phyloP scores from a whole-genome alignment of 805 yeast species.

The Candida tallmaniae region DNA sequence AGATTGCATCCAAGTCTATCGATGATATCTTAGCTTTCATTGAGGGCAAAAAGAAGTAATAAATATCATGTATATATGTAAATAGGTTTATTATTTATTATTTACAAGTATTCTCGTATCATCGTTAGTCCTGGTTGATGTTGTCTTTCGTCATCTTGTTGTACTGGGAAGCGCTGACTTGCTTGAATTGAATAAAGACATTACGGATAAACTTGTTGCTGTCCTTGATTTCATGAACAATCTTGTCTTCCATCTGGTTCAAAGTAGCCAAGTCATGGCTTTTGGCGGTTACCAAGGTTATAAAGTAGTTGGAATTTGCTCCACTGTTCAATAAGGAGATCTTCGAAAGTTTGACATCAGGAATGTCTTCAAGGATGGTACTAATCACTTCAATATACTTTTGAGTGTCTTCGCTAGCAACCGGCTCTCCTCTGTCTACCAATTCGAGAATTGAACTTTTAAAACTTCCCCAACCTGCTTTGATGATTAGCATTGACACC shows the following conservation, averaged over 20 bases:
- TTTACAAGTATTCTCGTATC: too few relatives aligned
- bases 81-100: not conserved
- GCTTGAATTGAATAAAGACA: constrained; percentile 18
- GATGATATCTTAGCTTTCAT: constrained; percentile 71
- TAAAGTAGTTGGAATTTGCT: constrained; percentile 45
- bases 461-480: constrained; percentile 79
- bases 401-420: constrained; percentile 45
- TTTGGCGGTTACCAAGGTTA: constrained; percentile 22
- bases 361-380: constrained; percentile 16
- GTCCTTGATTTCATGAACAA: constrained; percentile 30
- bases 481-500: constrained; percentile 76
- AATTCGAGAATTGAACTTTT: constrained; percentile 68
- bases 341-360: constrained; percentile 33
- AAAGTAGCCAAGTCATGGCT: constrained; percentile 26
- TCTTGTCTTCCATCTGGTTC: constrained; percentile 24
- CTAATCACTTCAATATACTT: constrained; percentile 38
- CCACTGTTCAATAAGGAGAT: constrained; percentile 53
- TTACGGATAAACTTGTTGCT: constrained; percentile 42
- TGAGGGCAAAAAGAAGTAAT: constrained; percentile 48
- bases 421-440: constrained; percentile 64
- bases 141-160: constrained; percentile 4
- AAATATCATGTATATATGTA: constrained; percentile 6
- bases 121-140: constrained; percentile 7
- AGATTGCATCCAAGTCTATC: constrained; percentile 58
- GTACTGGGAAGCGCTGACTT: constrained; percentile 3